Conservation (phyloP, 352 stramenopile genomes). For the Globisporangium cylindrosporum region DNA sequence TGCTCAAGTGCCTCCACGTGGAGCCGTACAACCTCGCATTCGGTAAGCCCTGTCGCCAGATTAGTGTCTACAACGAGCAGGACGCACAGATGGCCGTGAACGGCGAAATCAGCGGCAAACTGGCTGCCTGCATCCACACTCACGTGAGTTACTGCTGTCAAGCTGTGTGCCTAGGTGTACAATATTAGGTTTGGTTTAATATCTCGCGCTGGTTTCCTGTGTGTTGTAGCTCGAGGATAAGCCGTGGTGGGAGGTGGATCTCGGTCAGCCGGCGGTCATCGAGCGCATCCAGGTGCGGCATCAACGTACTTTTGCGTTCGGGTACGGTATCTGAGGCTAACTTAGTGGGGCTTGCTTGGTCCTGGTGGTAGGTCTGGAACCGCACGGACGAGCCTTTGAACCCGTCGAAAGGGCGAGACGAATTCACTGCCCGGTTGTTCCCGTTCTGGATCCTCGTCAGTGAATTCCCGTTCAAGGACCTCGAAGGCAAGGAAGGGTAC, state of each 20-base stretch:
- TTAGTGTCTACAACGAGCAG: constrained; percentile 90
- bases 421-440: constrained; percentile 85
- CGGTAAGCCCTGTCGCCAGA: constrained; percentile 71
- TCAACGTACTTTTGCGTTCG: neutral
- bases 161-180: neutral
- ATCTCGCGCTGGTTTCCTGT: constrained; percentile 1
- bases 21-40: constrained; percentile 89
- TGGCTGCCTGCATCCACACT: constrained; percentile 85
- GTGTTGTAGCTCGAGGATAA: constrained; percentile 75
- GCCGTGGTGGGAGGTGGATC: constrained; percentile 93
- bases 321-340: neutral
- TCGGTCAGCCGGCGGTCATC: constrained; percentile 77
- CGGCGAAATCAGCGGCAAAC: constrained; percentile 60
- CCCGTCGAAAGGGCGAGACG: constrained; percentile 54
- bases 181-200: neutral
- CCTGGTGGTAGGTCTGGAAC: constrained; percentile 74
- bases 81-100: constrained; percentile 81
- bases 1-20: constrained; percentile 80
- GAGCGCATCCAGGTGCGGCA: constrained; percentile 61
- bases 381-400: constrained; percentile 87
- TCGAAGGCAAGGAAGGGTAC: constrained; percentile 73
- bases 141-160: constrained; percentile 41
- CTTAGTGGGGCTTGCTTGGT: neutral
- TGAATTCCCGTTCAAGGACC: constrained; percentile 80
- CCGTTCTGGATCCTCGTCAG: constrained; percentile 93